Percentiles rank a stretch among this genome's conserved stretches.
Evolutionary conservation across 768 basidiomycete species (phyloP).

Genomic region (Naganishia randhawae): DNA sequence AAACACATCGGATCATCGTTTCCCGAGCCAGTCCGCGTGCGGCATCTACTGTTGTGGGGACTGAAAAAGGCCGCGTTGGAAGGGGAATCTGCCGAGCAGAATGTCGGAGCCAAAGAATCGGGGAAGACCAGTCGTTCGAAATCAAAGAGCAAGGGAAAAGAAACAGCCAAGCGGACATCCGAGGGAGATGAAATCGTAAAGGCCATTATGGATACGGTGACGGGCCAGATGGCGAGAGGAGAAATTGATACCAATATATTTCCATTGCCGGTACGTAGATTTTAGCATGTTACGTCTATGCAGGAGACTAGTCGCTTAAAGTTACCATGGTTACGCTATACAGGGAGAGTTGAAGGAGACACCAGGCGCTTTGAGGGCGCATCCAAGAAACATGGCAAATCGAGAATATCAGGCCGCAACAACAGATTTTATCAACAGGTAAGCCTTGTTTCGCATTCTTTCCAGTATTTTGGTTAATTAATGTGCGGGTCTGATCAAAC

Average conservation of each 20-base stretch:
- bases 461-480: not conserved
- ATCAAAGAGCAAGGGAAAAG: conserved; percentile 35
- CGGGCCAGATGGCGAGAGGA: conserved; percentile 38
- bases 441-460: not conserved
- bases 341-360: conserved; percentile 15
- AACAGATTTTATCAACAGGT: conserved; percentile 39
- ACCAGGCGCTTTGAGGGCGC: conserved; percentile 33
- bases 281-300: not conserved
- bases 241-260: conserved; percentile 47
- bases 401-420: conserved; percentile 35
- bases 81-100: conserved; percentile 27
- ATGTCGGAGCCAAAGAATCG: not conserved
- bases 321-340: not conserved
- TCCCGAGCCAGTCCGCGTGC: conserved; percentile 45
- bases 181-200: conserved; percentile 44
- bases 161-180: conserved; percentile 32
- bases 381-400: conserved; percentile 46
- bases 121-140: conserved; percentile 20
- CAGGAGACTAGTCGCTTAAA: not conserved
- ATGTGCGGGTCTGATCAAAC: not conserved
- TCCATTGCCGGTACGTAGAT: conserved; percentile 15
- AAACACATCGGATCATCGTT: conserved; percentile 42
- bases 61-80: conserved; percentile 37
- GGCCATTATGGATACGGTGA: conserved; percentile 47
- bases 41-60: conserved; percentile 45